Conservation (phyloP, 2,329 filamentous ascomycete species). For the Monilinia vaccinii-corymbosi region DNA sequence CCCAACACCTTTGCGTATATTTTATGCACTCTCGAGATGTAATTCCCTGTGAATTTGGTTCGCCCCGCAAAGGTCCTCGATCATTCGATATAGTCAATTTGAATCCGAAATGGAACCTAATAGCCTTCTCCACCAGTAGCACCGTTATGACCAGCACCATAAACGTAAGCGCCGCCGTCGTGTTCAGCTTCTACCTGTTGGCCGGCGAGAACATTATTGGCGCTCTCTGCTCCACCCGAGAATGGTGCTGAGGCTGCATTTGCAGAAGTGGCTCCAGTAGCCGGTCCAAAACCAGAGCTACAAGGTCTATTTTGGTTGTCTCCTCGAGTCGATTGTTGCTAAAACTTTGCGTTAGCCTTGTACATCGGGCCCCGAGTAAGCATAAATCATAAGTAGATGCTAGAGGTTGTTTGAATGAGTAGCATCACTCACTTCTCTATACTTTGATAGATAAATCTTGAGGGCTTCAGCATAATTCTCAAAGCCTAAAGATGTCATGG, state of each 20-base stretch:
- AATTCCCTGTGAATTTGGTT: constrained; percentile 9
- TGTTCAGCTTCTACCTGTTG: constrained; percentile 29
- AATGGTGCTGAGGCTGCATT: constrained; percentile 27
- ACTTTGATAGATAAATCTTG: constrained; percentile 96
- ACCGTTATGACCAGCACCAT: constrained; percentile 49
- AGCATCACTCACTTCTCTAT: constrained; percentile 73
- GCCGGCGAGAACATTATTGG: constrained; percentile 30
- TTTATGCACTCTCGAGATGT: constrained; percentile 26
- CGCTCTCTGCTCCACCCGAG: constrained; percentile 24
- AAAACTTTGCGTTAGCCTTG: constrained; percentile 7
- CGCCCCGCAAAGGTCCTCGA: background rate
- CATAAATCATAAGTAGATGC: constrained; percentile 8
- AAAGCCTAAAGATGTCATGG: constrained; percentile 97
- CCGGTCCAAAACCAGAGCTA: constrained; percentile 43
- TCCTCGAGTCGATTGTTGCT: constrained; percentile 59
- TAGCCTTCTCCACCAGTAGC: constrained; percentile 30
- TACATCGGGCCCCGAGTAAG: constrained; percentile 1
- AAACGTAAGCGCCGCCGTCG: constrained; percentile 31
- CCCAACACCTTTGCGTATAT: constrained; percentile 22
- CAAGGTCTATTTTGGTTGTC: constrained; percentile 43
- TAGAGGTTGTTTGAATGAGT: background rate
- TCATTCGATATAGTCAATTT: constrained; percentile 3
- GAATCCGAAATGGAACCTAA: constrained; percentile 13
- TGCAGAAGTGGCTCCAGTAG: constrained; percentile 33
- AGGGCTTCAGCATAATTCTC: constrained; percentile 98